Evolutionary conservation across 768 basidiomycete genomes (phyloP).

Genomic region (Chiua virens): DNA sequence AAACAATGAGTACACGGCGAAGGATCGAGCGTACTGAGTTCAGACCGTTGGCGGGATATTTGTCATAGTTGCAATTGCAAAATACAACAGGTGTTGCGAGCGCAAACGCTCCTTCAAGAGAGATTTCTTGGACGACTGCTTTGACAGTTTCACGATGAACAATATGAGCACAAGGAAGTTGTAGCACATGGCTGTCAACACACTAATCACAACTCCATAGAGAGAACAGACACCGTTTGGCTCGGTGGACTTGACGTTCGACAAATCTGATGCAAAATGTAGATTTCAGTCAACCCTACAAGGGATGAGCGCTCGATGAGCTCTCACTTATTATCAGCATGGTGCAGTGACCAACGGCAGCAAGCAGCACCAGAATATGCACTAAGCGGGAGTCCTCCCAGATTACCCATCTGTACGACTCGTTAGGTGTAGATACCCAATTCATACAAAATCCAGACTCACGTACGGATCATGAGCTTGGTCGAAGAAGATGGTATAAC

Average conservation of each 20-base stretch:
- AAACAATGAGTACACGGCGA: neutral
- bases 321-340: too few species aligned
- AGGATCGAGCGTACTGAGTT: neutral
- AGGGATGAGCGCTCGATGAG: too few species aligned
- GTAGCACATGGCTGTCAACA: conserved; percentile 18
- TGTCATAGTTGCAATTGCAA: conserved; percentile 13
- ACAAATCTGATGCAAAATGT: too few species aligned
- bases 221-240: too few species aligned
- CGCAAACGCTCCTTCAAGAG: conserved; percentile 15
- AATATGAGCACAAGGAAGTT: conserved; percentile 23
- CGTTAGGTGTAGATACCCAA: too few species aligned
- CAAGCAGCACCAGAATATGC: too few species aligned
- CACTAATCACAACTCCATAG: neutral
- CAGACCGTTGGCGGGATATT: conserved; percentile 18
- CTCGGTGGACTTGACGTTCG: too few species aligned
- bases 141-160: conserved; percentile 15
- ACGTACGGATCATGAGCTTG: conserved; percentile 28
- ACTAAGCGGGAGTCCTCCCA: too few species aligned
- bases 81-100: conserved; percentile 23
- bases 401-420: too few species aligned
- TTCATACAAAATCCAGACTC: too few species aligned
- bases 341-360: too few species aligned
- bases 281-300: too few species aligned
- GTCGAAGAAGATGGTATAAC: conserved; percentile 17
- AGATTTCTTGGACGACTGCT: conserved; percentile 9